phyloP scores from a whole-genome alignment of 225 moss, liverwort and hornwort genomes.

The Anthoceros angustus region DNA sequence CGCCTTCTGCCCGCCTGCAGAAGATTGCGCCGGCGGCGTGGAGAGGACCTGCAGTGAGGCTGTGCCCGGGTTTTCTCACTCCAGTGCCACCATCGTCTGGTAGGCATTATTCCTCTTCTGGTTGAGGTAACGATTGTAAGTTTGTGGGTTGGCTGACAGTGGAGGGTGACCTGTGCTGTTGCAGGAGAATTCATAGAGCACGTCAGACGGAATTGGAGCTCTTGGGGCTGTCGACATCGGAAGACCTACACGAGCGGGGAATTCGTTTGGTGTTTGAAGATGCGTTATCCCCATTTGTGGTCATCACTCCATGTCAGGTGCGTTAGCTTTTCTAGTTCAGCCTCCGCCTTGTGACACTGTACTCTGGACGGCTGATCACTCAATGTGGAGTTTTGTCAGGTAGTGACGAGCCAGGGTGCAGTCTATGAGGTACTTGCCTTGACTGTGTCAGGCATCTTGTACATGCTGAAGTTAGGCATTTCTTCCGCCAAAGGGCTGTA shows the following conservation, averaged over 20 bases:
- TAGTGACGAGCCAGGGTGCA: slow-evolving; percentile 8
- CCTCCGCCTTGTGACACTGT: too few relatives aligned
- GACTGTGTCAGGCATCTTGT: slow-evolving; percentile 19
- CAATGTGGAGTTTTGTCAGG: slow-evolving; percentile 15
- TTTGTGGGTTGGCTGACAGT: neutral
- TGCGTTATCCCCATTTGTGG: slow-evolving; percentile 28
- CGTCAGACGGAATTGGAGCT: slow-evolving; percentile 41
- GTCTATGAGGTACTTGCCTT: slow-evolving; percentile 20
- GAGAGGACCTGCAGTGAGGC: slow-evolving; percentile 10
- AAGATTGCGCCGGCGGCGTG: slow-evolving; percentile 28
- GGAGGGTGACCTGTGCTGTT: neutral
- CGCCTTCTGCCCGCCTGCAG: slow-evolving; percentile 21
- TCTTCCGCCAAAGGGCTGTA: slow-evolving; percentile 13
- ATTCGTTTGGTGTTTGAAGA: slow-evolving; percentile 49
- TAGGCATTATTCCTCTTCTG: slow-evolving; percentile 6
- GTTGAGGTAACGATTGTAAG: neutral
- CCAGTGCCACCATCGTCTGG: slow-evolving; percentile 25
- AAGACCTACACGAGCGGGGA: slow-evolving; percentile 37
- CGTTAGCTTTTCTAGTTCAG: too few relatives aligned
- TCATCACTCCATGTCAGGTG: slow-evolving; percentile 36
- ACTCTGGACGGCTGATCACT: slow-evolving; percentile 19
- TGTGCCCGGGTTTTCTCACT: slow-evolving; percentile 14
- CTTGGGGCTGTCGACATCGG: slow-evolving; percentile 34
- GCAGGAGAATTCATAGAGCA: slow-evolving; percentile 44
- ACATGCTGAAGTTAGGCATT: slow-evolving; percentile 15